Base-by-base conservation (phyloP, 2,329 filamentous ascomycete genomes). In the Sclerotinia trifoliorum region DNA sequence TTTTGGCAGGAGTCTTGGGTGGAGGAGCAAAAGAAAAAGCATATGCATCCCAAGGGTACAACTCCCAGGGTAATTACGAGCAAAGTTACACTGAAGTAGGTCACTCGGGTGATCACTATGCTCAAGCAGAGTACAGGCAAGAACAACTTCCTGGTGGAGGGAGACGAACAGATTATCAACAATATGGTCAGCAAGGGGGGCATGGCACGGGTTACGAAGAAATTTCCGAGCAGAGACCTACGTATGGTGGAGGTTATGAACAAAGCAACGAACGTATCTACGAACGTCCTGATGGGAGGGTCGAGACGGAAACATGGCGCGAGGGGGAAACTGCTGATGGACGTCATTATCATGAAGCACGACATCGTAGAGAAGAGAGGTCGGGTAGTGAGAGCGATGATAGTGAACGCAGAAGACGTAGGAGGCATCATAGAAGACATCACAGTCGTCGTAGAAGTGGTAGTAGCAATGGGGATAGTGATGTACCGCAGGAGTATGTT, bases 1-100 rank as follows among this genome's bases (percentile, higher is more conserved):
- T 94, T 21, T 84, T 96, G 11, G 86, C 88, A 15, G 84, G 85
- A 17, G 84, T 84, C 19, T 85, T 90, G 65, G 81, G 83, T 68
- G 78, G 82, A 48, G 80, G 54, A 39, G 68, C 72, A 13, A 68
- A 74, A 21, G 55, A 85, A 46, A 81, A 87, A 57, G 86, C 83
- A 60, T 85, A 84, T 72, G 80, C 82, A 66, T 82, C 82, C 72
- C 80, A 84, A 68, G 82, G 82, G 46, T 83, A 86, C 55, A 82
- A 83, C 51, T 79, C 85, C 8, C 85, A 90, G 68, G 87, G 86
- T 29, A 87, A 85, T 8, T 86, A 88, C 77, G 85, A 83, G 5
- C 83, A 89, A 74, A 85, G 82, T 7, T 83, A 86, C 71, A 85
- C 83, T 17, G 85, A 92, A 77, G 87, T 88, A 70, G 87, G 85